Evolutionary conservation across 345 rosid species (phyloP).

Genomic region (Eutrema japonicum): DNA sequence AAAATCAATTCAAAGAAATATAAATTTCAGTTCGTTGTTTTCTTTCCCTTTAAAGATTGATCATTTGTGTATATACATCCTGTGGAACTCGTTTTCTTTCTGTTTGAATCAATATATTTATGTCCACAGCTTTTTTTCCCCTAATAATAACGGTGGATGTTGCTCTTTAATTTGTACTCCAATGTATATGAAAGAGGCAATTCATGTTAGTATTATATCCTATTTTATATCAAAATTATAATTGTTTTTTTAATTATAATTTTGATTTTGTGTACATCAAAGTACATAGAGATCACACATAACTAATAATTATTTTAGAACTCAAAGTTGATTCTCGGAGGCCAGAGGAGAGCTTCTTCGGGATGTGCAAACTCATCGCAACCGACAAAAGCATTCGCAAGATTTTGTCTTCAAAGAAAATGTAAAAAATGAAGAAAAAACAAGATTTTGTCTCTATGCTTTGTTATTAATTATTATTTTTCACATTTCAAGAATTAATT

Average conservation of each 20-base stretch:
- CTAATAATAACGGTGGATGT: background rate
- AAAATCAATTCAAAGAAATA: background rate
- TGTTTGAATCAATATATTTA: conserved; percentile 1
- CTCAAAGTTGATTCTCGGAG: conserved; percentile 35
- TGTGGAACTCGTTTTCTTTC: background rate
- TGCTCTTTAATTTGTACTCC: background rate
- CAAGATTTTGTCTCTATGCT: no score
- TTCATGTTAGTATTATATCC: conserved; percentile 17
- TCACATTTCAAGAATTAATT: conserved; percentile 15
- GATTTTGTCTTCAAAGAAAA: conserved; percentile 38
- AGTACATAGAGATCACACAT: conserved; percentile 38
- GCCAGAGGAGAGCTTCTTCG: conserved; percentile 38
- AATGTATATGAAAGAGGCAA: conserved; percentile 2
- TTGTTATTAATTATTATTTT: background rate
- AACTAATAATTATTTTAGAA: conserved; percentile 9
- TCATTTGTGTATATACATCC: background rate
- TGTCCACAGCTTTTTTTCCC: background rate
- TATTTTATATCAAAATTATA: conserved; percentile 1
- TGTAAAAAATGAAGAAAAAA: no score
- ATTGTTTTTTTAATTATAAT: background rate
- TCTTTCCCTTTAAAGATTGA: background rate
- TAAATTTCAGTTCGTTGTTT: background rate
- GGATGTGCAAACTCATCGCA: conserved; percentile 42
- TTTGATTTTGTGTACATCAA: conserved; percentile 36
- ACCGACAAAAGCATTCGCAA: conserved; percentile 40